Base-by-base conservation (phyloP, 495 filamentous ascomycete species). In the Hypoxylon rickii region DNA sequence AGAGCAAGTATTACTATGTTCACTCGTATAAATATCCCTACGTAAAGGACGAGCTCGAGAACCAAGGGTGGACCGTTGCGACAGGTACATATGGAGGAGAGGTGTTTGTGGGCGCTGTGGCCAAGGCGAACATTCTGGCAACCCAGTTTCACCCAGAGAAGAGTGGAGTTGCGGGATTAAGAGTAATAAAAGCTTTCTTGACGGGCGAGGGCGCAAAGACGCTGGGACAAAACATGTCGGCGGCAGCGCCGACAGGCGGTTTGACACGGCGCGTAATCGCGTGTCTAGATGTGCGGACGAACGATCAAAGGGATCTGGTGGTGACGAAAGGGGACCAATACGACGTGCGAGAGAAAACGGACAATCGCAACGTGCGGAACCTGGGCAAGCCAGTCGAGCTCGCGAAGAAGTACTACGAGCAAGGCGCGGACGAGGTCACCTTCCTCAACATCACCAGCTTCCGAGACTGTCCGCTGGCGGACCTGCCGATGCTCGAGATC, bases 261-360 rank as follows among this genome's bases (percentile, higher is more conserved):
- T 74, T 97, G 43, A 98, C 95, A 11, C 78, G 89, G 44, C 80
- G 94, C 42, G 83, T 98, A 7, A 97, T 98, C 66, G 94, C 95
- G 2, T 98, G 94, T 65, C 83, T 98, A 12, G 94, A 98, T 68
- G 94, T 98, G 21, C 88, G 94, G 7, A 83, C 94, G n/a, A 97
- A 98, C 68, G 95, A 98, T 69, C 77, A 88, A 40, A 95, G 95
- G 3, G 95, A 97, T 70, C 74, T 98, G 13, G 95, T 98, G 0
- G 94, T 98, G 12, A 98, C 94, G 3, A 98, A 98, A 73, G 94
- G 94, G 7, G 94, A 98, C 68, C 94, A 97, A 65, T 98, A 98
- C 73, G 94, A 98, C 65, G 94, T 98, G n/a, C 87, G 94, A n/a
- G 94, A 97, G 66, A 96, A 96, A 72, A 76, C 77, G 7, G 72